Evolutionary conservation across 2,329 filamentous ascomycete genomes (phyloP), one percentile per base, ranked within the genome.

Genomic region (Cercospora brassicicola): DNA sequence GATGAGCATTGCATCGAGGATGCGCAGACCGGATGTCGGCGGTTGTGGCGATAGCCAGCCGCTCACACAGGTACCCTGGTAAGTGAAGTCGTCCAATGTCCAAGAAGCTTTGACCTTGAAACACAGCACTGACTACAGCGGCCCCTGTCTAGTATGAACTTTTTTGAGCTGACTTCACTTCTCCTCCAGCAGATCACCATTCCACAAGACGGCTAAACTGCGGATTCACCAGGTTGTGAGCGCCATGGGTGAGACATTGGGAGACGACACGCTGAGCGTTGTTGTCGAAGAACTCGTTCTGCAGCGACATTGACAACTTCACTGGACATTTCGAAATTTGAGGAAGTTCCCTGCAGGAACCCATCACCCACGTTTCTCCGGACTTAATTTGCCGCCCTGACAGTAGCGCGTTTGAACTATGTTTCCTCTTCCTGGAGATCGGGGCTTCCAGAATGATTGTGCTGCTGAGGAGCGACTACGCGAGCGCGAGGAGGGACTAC

Each of bases 181-280:
- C 30, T 56, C 62, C 48, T 64, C 23, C 45, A 45, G 18, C 62
- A 56, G 48, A 26, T 55, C 48, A 23, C 61, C 6, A 57, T 28
- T n/a, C 11, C 23, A 7, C 30, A 20, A 64, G 28, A 15, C 62
- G 31, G 61, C 3, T 53, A 45, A 53, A 63, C 20, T 10, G 20
- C 62, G 31, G 51, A 39, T 10, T 42, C 31, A 39, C 31, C 33
- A 23, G 30, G 31, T 26, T n/a, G 36, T 23, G 31, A 57, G 53
- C 64, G 56, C 64, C 56, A 55, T 60, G 64, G 31, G 33, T 61
- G 64, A 60, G 64, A 65, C 57, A 33, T 42, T 28, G 18, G 55
- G 11, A 31, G 31, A 33, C 36, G 51, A 42, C 13, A 30, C 30
- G 51, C 62, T 59, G 55, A 15, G 55, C 28, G 28, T 11, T 3